A percentile compares a stretch with the other conserved stretches of the same genome.
phyloP scores from a whole-genome alignment of 768 basidiomycete species.

The Trametes cubensis region DNA sequence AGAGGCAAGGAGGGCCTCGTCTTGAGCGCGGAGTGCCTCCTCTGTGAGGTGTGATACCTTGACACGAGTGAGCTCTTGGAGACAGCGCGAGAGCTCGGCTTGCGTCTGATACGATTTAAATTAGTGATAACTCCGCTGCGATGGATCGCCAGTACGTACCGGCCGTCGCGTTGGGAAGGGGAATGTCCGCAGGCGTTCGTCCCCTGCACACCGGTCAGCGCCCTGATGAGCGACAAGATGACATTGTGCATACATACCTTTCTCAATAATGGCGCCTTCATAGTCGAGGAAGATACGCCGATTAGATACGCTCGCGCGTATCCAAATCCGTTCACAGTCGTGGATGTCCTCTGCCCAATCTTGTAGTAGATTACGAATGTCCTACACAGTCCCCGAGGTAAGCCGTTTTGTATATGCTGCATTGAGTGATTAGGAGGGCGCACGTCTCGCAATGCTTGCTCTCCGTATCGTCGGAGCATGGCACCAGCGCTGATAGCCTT shows the following conservation, averaged over 20 bases:
- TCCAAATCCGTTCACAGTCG: slow-evolving; percentile 88
- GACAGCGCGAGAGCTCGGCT: slow-evolving; percentile 84
- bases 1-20: slow-evolving; percentile 88
- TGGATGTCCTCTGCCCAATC: slow-evolving; percentile 90
- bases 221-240: background rate
- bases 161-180: slow-evolving; percentile 97
- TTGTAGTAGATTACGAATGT: slow-evolving; percentile 79
- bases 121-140: background rate
- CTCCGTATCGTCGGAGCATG: slow-evolving; percentile 90
- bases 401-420: background rate
- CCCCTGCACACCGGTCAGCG: slow-evolving; percentile 40
- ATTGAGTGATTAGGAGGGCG: slow-evolving; percentile 27
- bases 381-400: slow-evolving; percentile 46
- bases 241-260: slow-evolving; percentile 41
- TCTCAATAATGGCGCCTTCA: slow-evolving; percentile 73
- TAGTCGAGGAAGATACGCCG: slow-evolving; percentile 89
- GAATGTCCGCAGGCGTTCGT: slow-evolving; percentile 83
- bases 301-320: slow-evolving; percentile 87
- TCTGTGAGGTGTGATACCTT: slow-evolving; percentile 89
- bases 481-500: slow-evolving; percentile 95
- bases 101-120: slow-evolving; percentile 63
- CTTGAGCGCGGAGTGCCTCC: slow-evolving; percentile 79
- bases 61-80: slow-evolving; percentile 80
- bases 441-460: slow-evolving; percentile 88
- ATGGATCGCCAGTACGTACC: slow-evolving; percentile 48